Base-by-base conservation (phyloP, 1,139 yeast genomes). In the Eremothecium coryli region DNA sequence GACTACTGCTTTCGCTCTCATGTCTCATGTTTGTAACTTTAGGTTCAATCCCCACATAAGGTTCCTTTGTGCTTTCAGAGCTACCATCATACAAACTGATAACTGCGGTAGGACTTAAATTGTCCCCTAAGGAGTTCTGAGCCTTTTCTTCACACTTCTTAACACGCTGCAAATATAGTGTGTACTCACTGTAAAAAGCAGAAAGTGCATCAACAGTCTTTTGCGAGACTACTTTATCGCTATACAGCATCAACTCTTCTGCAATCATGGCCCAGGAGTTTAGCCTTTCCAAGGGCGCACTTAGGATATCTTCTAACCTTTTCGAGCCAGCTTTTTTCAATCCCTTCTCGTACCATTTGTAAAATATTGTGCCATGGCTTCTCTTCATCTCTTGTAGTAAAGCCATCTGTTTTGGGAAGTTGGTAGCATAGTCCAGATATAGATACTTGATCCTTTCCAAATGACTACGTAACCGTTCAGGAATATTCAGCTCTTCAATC, bases 361-460 rank as follows among this genome's bases (percentile, higher is more conserved):
- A 37, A 38, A 42, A 48, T 6, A 39, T 5, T 4, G 32, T 25
- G 3, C 39, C 38, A 32, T 33, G 38, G 2, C 18, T 43, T 3
- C 33, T 40, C 40, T 42, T 47, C 46, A 42, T 36, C 10, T 34
- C 40, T 36, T 33, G 44, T 21, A 37, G 50, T 33, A 52, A 35
- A 12, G 44, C 42, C 36, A 45, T 37, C 34, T 55, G 60, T 31
- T 44, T 48, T 18, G 43, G 32, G 29, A 52, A 53, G 2, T 50
- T 40, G 1, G 46, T 40, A 3, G 46, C 40, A 36, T 56, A 57
- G 15, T 42, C 48, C 11, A 39, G 33, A 32, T 62, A 62, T 1
- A 60, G 52, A 1, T 64, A 52, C 31, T 50, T 58, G 27, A 60
- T 52, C 42, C 53, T 49, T 31, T 42, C 48, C 37, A 46, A 48